These are phyloP conservation scores for Calophaca sinica DNA, from an alignment of 306 rosid species.

Conservation along the genomic window DNA sequence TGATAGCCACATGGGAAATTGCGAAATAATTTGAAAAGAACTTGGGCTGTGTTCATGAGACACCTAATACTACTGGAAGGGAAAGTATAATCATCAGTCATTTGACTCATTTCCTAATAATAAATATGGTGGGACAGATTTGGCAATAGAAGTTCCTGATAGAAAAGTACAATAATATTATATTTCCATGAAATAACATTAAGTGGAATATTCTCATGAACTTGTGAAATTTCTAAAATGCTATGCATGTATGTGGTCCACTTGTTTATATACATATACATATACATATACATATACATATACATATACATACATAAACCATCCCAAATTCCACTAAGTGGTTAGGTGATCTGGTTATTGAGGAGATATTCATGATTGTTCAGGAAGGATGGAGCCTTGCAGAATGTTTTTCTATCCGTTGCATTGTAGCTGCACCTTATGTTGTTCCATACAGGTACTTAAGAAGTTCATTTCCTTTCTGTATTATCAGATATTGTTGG, in stretches of 20 bases:
- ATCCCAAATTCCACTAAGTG: slow-evolving; percentile 12
- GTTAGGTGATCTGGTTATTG: slow-evolving; percentile 24
- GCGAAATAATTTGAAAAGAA: slow-evolving; percentile 1
- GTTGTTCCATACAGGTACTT: slow-evolving; percentile 83
- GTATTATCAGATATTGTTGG: slow-evolving; percentile 20
- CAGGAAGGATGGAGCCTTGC: slow-evolving; percentile 98
- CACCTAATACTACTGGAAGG: not conserved
- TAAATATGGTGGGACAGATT: not conserved
- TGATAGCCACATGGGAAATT: not conserved
- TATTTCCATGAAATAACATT: slow-evolving; percentile 7
- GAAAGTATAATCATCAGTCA: slow-evolving; percentile 22
- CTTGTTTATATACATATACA: not conserved
- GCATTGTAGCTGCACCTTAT: slow-evolving; percentile 83
- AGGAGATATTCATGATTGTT: slow-evolving; percentile 49
- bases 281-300: not conserved
- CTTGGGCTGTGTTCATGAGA: slow-evolving; percentile 10
- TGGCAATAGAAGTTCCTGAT: not conserved
- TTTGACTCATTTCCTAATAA: not conserved
- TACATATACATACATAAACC: slow-evolving; percentile 4
- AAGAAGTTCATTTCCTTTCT: slow-evolving; percentile 29
- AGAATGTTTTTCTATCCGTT: slow-evolving; percentile 65
- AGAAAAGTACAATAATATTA: slow-evolving; percentile 31
- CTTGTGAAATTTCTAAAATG: slow-evolving; percentile 12
- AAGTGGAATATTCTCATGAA: slow-evolving; percentile 8
- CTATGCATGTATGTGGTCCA: not conserved